phyloP scores from a whole-genome alignment of 2,329 filamentous ascomycete genomes.

The Phialemoniopsis sp. region DNA sequence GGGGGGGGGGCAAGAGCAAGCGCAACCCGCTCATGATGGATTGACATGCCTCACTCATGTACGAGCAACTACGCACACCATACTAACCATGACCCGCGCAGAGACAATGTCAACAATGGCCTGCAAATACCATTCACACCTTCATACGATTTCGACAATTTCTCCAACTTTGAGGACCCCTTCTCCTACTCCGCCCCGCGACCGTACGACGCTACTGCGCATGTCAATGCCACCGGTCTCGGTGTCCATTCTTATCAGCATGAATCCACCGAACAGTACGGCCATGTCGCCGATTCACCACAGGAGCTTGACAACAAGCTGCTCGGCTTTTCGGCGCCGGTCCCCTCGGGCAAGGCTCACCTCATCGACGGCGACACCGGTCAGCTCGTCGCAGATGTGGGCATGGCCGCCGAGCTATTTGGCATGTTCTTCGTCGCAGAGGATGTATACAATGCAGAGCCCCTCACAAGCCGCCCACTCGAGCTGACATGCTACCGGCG shows the following conservation, averaged over 20 bases:
- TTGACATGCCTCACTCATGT: too few relatives aligned
- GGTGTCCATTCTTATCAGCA: background rate
- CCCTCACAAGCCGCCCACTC: slow-evolving; percentile 47
- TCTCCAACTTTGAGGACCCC: slow-evolving; percentile 62
- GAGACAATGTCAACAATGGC: slow-evolving; percentile 38
- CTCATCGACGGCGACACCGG: slow-evolving; percentile 60
- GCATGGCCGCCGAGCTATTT: slow-evolving; percentile 71
- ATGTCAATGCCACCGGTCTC: slow-evolving; percentile 21
- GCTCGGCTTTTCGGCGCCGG: slow-evolving; percentile 66
- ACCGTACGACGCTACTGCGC: slow-evolving; percentile 38
- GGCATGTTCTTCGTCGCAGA: slow-evolving; percentile 89
- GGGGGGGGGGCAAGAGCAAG: too few relatives aligned
- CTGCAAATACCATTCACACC: slow-evolving; percentile 49
- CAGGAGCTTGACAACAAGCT: slow-evolving; percentile 65
- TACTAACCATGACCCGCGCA: too few relatives aligned
- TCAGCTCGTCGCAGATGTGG: slow-evolving; percentile 53
- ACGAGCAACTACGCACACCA: too few relatives aligned
- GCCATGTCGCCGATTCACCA: slow-evolving; percentile 28
- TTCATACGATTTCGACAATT: slow-evolving; percentile 57
- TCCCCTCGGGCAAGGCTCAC: slow-evolving; percentile 44
- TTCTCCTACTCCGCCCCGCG: slow-evolving; percentile 53
- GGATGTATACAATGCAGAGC: slow-evolving; percentile 66
- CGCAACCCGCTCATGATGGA: too few relatives aligned
- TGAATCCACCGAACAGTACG: slow-evolving; percentile 22
- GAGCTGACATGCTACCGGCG: slow-evolving; percentile 94